Evolutionary conservation across 345 rosid species (phyloP).

Genomic region (Cochlearia excelsa): DNA sequence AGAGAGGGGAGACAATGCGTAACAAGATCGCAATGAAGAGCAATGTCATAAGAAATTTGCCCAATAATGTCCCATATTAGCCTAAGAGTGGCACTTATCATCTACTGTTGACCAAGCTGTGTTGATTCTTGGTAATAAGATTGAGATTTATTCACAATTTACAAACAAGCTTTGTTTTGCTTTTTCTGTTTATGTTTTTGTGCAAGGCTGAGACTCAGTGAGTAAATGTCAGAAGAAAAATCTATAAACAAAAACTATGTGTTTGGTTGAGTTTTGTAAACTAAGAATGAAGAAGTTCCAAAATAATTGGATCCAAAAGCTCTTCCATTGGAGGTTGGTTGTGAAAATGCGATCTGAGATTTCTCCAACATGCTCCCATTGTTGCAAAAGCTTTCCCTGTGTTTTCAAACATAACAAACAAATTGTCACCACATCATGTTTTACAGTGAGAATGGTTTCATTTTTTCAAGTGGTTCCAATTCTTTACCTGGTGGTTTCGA

Average conservation of each 20-base stretch:
- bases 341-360: constrained; percentile 72
- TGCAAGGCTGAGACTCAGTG: constrained; percentile 31
- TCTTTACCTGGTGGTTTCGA: constrained; percentile 71
- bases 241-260: constrained; percentile 21
- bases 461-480: not conserved
- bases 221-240: constrained; percentile 28
- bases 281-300: constrained; percentile 48
- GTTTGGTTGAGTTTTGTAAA: constrained; percentile 46
- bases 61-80: constrained; percentile 76
- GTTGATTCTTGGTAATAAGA: constrained; percentile 15
- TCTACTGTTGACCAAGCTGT: constrained; percentile 19
- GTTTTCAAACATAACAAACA: not conserved
- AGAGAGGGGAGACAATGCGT: constrained; percentile 70
- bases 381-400: constrained; percentile 63
- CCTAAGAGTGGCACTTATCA: not conserved
- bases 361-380: constrained; percentile 41
- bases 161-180: constrained; percentile 15
- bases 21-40: constrained; percentile 74
- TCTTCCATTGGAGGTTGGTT: constrained; percentile 66
- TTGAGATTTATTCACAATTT: constrained; percentile 4
- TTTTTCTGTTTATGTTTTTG: constrained; percentile 28
- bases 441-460: not conserved
- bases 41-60: constrained; percentile 76
- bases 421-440: not conserved
- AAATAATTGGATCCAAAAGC: constrained; percentile 58